Base-by-base conservation (phyloP, 208 protist genomes). In the Wallacemonas collosoma region DNA sequence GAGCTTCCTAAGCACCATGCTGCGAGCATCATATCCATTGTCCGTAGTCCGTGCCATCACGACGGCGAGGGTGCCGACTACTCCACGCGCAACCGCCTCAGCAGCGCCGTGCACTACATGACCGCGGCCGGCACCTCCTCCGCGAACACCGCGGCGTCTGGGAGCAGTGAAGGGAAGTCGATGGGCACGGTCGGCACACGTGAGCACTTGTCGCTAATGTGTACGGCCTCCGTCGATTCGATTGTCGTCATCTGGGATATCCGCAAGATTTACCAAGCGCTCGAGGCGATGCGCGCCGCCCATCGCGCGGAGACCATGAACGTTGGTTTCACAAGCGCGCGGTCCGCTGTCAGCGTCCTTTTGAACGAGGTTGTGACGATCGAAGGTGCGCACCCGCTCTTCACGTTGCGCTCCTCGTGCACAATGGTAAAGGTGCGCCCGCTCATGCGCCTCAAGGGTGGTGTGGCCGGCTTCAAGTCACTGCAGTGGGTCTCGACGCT, bases 1-100 rank as follows among this genome's bases (percentile, higher is more conserved):
- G 92, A 97, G 75, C 73, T 97, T 39, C 90, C 90, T 40, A 94
- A 93, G 62, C 88, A 88, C 68, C 92, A 97, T 73, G 82, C 70
- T 40, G 79, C 78, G 26, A 75, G 79, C 15, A 83, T 97, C 69
- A 67, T 95, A 2, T 80, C 86, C 57, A 93, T 97, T 51, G 79
- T 74, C 3, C 79, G 88, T 58, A 93, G 88, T 65, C 92, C 92
- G 0, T 92, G 89, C 66, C 85, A 94, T 53, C 72, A 80, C 12
- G 78, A 88, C 69, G 77, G 81, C 54, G 69, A 77, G 6, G 75
- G 71, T 7, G 80, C 63, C 36, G 81, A 87, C 67, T 56, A 85
- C 35, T 57, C 76, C 3, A 80, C 74, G 2, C 39, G 40, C 2
- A 92, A 87, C 62, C 79, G 88, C 2, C 77, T 92, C n/a, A 95